Base-by-base conservation (phyloP, 352 stramenopile genomes). In the Pythium myriotylum region DNA sequence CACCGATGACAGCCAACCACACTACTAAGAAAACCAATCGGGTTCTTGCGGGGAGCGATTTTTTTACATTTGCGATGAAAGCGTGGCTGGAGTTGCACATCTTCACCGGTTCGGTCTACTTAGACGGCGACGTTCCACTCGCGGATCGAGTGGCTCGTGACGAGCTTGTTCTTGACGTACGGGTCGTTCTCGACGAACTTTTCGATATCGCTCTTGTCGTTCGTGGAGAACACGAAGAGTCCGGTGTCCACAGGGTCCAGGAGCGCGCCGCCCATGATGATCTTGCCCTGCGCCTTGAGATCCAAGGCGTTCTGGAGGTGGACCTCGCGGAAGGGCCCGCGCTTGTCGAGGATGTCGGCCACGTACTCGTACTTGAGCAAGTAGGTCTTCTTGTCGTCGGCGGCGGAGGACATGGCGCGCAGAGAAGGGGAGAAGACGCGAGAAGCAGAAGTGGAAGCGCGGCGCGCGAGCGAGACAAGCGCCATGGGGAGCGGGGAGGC, bases 341-440 rank as follows among this genome's bases (percentile, higher is more conserved):
- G 79, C 54, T 86, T 87, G 47, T 91, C 73, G 39, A 89, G 68
- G 54, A 91, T 91, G 50, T 90, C 81, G n/a, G 73, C 52, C 54
- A 85, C 73, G 70, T 93, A 91, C 47, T 82, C 74, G 69, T 93
- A 91, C 39, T 72, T 79, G 37, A 93, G 67, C 45, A 92, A 74
- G 70, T 75, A 92, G 39, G 75, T 81, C 60, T 89, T 88, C 65
- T 84, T 88, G 57, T 79, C 66, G 53, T 57, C 47, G 7, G 69
- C 60, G 41, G 72, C 70, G 16, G 54, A 47, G 16, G 56, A 64
- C 68, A 87, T 81, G 58, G 74, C 53, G 59, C 59, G 52, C 32
- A 58, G 20, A 23, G 47, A 37, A 5, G 54, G 20, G 17, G 17
- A 20, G 24, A 27, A 17, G 22, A 41, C 19, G 5, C 33, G 14